Conservation (phyloP, 805 yeast genomes). For the Torulaspora maleeae region DNA sequence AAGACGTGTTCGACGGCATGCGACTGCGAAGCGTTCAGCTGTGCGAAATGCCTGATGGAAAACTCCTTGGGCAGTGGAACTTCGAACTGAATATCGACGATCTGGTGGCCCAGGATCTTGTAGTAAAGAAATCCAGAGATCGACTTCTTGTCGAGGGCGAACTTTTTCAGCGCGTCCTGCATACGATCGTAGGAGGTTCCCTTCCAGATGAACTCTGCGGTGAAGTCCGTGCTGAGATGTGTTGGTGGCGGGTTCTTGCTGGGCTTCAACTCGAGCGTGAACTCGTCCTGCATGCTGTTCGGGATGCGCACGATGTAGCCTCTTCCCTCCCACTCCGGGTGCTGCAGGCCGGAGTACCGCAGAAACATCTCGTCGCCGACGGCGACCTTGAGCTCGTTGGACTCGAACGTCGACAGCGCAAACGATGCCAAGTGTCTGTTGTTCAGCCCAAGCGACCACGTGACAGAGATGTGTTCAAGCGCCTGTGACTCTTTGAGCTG, state of each 20-base stretch:
- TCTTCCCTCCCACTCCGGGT: constrained; percentile 62
- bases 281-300: constrained; percentile 56
- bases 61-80: constrained; percentile 56
- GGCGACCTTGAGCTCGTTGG: constrained; percentile 60
- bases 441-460: constrained; percentile 68
- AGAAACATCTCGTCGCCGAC: constrained; percentile 81
- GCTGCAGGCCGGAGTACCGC: constrained; percentile 53
- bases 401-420: constrained; percentile 60
- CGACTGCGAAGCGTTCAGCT: constrained; percentile 71
- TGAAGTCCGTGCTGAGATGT: constrained; percentile 57
- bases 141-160: constrained; percentile 66
- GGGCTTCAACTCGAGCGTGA: constrained; percentile 62
- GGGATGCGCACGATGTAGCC: constrained; percentile 76
- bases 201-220: constrained; percentile 87
- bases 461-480: constrained; percentile 63
- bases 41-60: constrained; percentile 62
- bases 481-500: constrained; percentile 72
- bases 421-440: constrained; percentile 67
- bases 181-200: constrained; percentile 77
- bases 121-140: constrained; percentile 73
- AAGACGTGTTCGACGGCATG: constrained; percentile 70
- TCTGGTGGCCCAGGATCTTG: constrained; percentile 75
- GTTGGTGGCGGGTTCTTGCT: constrained; percentile 45
- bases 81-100: constrained; percentile 57
- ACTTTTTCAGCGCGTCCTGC: constrained; percentile 68